Conservation (phyloP, 768 basidiomycete genomes). For the Grammothele lineata region DNA sequence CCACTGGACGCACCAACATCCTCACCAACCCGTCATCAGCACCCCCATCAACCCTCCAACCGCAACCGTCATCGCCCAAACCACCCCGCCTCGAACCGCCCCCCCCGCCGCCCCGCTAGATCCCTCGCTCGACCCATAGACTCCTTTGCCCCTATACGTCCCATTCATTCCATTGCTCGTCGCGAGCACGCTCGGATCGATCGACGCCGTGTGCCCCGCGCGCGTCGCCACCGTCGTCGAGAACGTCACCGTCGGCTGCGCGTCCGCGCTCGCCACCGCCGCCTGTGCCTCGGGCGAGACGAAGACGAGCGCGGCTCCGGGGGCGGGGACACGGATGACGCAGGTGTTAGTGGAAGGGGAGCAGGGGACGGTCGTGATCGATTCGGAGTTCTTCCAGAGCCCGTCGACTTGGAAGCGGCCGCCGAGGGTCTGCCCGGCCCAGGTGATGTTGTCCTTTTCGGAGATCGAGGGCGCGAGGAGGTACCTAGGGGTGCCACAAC, state of each 20-base stretch:
- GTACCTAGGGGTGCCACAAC: too few species aligned
- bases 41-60: too few species aligned
- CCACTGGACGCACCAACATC: too few species aligned
- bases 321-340: constrained; percentile 58
- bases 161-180: constrained; percentile 58
- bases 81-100: too few species aligned
- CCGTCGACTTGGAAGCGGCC: constrained; percentile 39
- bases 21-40: too few species aligned
- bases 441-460: constrained; percentile 43
- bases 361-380: constrained; percentile 34
- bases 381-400: constrained; percentile 28
- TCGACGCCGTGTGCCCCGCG: constrained; percentile 47
- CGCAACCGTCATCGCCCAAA: too few species aligned
- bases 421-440: constrained; percentile 41
- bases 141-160: constrained; percentile 25
- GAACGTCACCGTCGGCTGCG: constrained; percentile 42
- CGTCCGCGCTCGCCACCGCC: constrained; percentile 28
- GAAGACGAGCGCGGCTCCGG: constrained; percentile 75
- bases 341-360: constrained; percentile 46
- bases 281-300: constrained; percentile 40
- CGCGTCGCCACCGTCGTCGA: constrained; percentile 47
- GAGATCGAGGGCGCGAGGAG: constrained; percentile 34
- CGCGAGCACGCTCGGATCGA: constrained; percentile 50
- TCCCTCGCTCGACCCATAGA: constrained; percentile 21
- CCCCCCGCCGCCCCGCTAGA: constrained; percentile 19